Conservation (phyloP, 768 basidiomycete genomes). For the Suillus luteus region DNA sequence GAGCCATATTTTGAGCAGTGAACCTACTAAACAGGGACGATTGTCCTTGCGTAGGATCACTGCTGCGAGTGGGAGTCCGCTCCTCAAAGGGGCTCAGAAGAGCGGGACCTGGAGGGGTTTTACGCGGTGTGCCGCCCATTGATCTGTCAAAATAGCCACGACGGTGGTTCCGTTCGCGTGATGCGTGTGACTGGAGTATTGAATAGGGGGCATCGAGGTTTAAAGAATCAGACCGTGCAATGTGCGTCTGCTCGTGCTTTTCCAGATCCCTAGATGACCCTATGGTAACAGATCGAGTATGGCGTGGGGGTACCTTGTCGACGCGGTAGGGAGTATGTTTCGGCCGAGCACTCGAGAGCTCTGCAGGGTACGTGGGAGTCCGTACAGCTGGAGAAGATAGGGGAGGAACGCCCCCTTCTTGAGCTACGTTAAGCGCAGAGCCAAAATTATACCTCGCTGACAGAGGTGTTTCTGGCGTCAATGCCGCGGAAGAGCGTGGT, state of each 20-base stretch:
- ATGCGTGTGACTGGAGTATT: slow-evolving; percentile 19
- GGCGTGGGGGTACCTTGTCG: slow-evolving; percentile 7
- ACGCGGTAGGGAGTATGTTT: slow-evolving; percentile 11
- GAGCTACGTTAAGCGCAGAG: slow-evolving; percentile 50
- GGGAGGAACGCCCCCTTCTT: slow-evolving; percentile 36
- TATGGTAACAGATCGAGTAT: slow-evolving; percentile 21
- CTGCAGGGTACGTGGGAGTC: slow-evolving; percentile 51
- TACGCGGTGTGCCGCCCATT: slow-evolving; percentile 26
- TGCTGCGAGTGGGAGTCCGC: background rate
- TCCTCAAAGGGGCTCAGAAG: background rate
- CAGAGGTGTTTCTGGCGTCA: slow-evolving; percentile 40
- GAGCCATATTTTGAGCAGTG: slow-evolving; percentile 17
- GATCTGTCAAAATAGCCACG: slow-evolving; percentile 56
- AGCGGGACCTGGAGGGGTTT: slow-evolving; percentile 8
- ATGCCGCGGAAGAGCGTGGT: slow-evolving; percentile 24
- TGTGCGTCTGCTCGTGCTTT: slow-evolving; percentile 29
- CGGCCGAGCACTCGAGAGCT: slow-evolving; percentile 45
- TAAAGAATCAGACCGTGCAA: slow-evolving; percentile 25
- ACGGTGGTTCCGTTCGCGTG: slow-evolving; percentile 51
- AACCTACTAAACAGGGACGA: slow-evolving; percentile 2
- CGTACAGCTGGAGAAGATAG: slow-evolving; percentile 11
- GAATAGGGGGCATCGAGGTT: slow-evolving; percentile 34
- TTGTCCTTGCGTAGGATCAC: background rate
- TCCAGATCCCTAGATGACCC: slow-evolving; percentile 57
- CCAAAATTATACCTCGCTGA: slow-evolving; percentile 61